These are phyloP conservation scores for Tremella mesenterica DNA, from an alignment of 768 basidiomycete genomes.

Conservation along the genomic window DNA sequence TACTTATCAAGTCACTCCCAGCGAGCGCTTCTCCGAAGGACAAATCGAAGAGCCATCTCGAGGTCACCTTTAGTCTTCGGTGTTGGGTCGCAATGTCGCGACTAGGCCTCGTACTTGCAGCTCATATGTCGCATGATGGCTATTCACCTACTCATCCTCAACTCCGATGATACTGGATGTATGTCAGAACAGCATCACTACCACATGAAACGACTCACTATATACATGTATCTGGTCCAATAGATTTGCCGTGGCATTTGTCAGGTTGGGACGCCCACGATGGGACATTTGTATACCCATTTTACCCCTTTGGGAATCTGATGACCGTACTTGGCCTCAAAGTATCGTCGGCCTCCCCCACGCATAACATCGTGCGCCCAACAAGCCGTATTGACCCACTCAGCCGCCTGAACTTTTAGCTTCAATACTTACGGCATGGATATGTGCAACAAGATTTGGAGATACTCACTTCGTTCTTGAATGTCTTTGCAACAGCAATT, in stretches of 20 bases:
- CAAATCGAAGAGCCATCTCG: too few species aligned
- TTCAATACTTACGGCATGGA: neutral
- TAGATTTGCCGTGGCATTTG: neutral
- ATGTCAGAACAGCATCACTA: too few species aligned
- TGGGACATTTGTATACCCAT: neutral
- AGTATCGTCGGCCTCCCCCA: constrained; percentile 1
- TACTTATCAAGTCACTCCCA: too few species aligned
- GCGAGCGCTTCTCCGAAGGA: too few species aligned
- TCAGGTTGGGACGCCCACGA: neutral
- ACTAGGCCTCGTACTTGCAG: too few species aligned
- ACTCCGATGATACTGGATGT: too few species aligned
- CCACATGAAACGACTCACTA: neutral
- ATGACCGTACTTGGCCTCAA: neutral
- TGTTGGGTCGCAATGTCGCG: too few species aligned
- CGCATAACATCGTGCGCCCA: constrained; percentile 4
- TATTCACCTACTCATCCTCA: too few species aligned
- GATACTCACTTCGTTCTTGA: neutral
- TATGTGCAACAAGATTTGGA: neutral
- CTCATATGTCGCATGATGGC: too few species aligned
- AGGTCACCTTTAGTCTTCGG: too few species aligned
- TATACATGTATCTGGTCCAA: neutral
- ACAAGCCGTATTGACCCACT: constrained; percentile 3
- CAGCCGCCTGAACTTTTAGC: neutral
- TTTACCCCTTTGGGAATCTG: neutral
- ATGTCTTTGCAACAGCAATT: neutral